A percentile compares a stretch with the other conserved stretches of the same genome.
Evolutionary conservation across 768 basidiomycete species (phyloP).

Genomic region (Peribolospora baueri): DNA sequence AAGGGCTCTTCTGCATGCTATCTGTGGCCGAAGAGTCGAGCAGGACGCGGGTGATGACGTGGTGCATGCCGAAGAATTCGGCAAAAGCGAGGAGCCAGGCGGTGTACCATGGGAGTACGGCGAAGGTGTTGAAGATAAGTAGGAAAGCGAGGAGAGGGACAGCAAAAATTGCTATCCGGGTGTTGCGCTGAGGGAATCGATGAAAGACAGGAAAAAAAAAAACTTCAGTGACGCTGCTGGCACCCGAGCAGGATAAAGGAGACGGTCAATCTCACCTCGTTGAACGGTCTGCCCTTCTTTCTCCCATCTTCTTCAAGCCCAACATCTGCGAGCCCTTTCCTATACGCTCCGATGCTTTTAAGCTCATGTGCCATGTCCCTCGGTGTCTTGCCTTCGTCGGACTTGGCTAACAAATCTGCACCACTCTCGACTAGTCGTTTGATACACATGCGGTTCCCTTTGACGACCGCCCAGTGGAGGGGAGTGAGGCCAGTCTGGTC

Average conservation of each 20-base stretch:
- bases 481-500: conserved; percentile 70
- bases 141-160: conserved; percentile 58
- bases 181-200: conserved; percentile 35
- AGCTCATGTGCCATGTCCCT: conserved; percentile 85
- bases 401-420: conserved; percentile 53
- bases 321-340: conserved; percentile 64
- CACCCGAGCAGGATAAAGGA: conserved; percentile 9
- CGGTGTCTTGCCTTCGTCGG: conserved; percentile 62
- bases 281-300: conserved; percentile 39
- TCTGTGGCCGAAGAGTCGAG: conserved; percentile 36
- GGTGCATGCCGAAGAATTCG: conserved; percentile 80
- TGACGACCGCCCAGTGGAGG: conserved; percentile 90
- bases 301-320: conserved; percentile 54
- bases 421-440: conserved; percentile 63
- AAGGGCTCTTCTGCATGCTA: conserved; percentile 61
- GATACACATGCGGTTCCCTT: conserved; percentile 74
- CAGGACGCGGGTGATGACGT: conserved; percentile 63
- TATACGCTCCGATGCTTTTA: conserved; percentile 74
- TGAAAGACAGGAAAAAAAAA: neutral
- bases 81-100: conserved; percentile 58
- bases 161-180: conserved; percentile 50
- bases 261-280: conserved; percentile 29
- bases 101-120: conserved; percentile 70
- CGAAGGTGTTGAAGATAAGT: conserved; percentile 59
- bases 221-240: neutral